Conservation (phyloP, 129 eudicot genomes). For the Silybum marianum region DNA sequence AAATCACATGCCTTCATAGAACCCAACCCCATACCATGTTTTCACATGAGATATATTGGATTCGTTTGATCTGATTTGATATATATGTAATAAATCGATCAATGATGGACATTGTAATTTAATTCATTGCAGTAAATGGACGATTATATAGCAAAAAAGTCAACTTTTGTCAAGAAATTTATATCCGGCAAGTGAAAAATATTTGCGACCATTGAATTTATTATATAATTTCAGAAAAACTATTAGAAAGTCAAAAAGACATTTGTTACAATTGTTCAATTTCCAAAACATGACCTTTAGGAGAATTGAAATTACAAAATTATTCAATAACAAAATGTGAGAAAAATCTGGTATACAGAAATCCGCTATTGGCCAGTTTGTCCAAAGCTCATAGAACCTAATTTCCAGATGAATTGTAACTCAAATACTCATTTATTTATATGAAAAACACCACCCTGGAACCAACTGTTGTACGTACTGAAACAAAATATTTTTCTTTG, state of each 20-base stretch:
- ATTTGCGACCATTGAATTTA: background rate
- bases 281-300: too few species aligned
- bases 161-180: background rate
- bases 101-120: background rate
- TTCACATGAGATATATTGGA: background rate
- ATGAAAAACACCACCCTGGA: background rate
- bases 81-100: background rate
- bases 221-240: too few species aligned
- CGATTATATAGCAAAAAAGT: background rate
- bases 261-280: too few species aligned
- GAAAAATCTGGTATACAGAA: too few species aligned
- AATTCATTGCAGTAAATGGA: background rate
- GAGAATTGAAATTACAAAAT: too few species aligned
- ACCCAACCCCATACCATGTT: background rate
- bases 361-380: too few species aligned
- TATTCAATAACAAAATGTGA: too few species aligned
- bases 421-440: background rate
- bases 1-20: too few species aligned
- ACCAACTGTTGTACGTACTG: background rate
- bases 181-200: background rate
- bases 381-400: background rate
- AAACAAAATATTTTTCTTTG: background rate
- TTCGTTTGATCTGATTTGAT: background rate
- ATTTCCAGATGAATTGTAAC: background rate
- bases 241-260: too few species aligned